Conservation (phyloP, 768 basidiomycete species). For the Fibroporia radiculosa region DNA sequence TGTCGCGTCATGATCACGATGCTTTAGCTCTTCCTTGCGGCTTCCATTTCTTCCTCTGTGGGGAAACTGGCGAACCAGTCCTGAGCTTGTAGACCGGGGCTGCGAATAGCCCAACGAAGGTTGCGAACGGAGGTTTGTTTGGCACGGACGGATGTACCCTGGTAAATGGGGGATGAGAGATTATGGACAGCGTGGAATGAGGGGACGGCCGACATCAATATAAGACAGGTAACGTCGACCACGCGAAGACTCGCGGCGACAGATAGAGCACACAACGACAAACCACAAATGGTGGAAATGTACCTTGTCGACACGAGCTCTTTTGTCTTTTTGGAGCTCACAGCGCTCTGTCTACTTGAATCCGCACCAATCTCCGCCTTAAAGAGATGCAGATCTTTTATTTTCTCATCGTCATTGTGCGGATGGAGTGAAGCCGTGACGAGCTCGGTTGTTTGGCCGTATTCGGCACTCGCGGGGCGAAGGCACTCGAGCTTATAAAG, state of each 20-base stretch:
- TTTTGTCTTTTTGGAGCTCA: slow-evolving; percentile 47
- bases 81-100: slow-evolving; percentile 52
- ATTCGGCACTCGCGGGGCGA: slow-evolving; percentile 34
- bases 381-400: slow-evolving; percentile 46
- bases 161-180: no score
- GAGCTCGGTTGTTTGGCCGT: slow-evolving; percentile 32
- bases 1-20: slow-evolving; percentile 21
- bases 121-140: slow-evolving; percentile 55
- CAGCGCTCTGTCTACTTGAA: slow-evolving; percentile 36
- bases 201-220: no score
- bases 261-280: no score
- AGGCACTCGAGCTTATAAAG: slow-evolving; percentile 42
- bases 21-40: slow-evolving; percentile 26
- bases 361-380: slow-evolving; percentile 39
- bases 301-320: slow-evolving; percentile 56
- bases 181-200: no score
- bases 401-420: slow-evolving; percentile 54
- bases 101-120: slow-evolving; percentile 42
- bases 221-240: no score
- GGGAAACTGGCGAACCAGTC: slow-evolving; percentile 52
- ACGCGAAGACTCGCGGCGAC: no score
- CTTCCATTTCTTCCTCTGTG: slow-evolving; percentile 42
- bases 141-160: slow-evolving; percentile 45
- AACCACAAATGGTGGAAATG: no score
- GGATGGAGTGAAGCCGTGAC: slow-evolving; percentile 41